Evolutionary conservation across 345 rosid genomes (phyloP), one percentile per base, ranked within the genome.

Genomic region (Citrus australasica): DNA sequence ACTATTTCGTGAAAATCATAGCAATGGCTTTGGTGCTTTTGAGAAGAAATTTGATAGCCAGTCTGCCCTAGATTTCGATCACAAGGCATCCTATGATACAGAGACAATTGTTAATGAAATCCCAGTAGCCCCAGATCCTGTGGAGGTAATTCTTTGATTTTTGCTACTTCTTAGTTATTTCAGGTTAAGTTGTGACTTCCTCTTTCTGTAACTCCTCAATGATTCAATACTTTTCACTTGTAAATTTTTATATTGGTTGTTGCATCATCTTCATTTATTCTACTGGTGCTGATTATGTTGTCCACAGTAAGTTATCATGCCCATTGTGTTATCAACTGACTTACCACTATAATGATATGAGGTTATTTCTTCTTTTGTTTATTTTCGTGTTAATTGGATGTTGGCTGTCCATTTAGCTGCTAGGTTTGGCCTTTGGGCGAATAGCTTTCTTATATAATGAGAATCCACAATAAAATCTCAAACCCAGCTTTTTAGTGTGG

Each of bases 41-140:
- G 98, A 90, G 76, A 93, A 87, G 89, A 92, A 82, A 89, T 81
- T 68, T 70, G 76, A 79, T 66, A 78, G 73, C 76, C 87, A 80
- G 67, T 81, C 89, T 42, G 71, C 84, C 60, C 74, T 63, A 77
- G 92, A 86, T 79, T 71, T 80, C 75, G 71, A 87, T 71, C 78
- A 81, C 32, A 77, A 90, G 82, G 74, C 77, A 73, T 78, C 87
- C 17, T 73, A 80, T 75, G 86, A 84, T 60, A 78, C 63, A 56
- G 90, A 88, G 82, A 88, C 84, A 81, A 80, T 76, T 81, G 73
- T 81, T 77, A 79, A 66, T 76, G 85, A 74, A 80, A 82, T 35
- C 79, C 78, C 84, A 68, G 92, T 92, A 37, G 84, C 93, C 53
- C 84, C 92, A 56, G 98, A 96, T 88, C 98, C 98, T 68, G 67